phyloP scores from a whole-genome alignment of 2,329 filamentous ascomycete species.

The Fusarium poae region DNA sequence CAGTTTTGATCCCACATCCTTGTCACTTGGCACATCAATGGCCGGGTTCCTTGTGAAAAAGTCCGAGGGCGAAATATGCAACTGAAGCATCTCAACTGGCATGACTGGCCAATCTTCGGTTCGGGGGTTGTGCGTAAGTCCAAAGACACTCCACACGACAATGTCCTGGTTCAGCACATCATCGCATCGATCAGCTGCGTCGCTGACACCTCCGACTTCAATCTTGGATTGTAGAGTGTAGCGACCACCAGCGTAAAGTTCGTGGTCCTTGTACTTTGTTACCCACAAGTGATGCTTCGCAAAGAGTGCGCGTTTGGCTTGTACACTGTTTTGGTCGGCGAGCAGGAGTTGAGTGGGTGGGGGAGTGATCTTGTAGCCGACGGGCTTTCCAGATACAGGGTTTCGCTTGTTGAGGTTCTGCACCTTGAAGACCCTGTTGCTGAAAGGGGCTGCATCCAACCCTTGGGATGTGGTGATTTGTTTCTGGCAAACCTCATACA shows the following conservation, averaged over 20 bases:
- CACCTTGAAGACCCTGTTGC: slow-evolving; percentile 65
- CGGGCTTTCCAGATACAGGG: slow-evolving; percentile 58
- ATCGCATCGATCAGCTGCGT: slow-evolving; percentile 16
- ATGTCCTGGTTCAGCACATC: slow-evolving; percentile 27
- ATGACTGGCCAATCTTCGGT: slow-evolving; percentile 23
- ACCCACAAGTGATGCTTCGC: slow-evolving; percentile 62
- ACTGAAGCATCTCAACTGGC: slow-evolving; percentile 23
- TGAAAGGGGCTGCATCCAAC: slow-evolving; percentile 63
- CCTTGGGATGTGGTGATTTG: slow-evolving; percentile 59
- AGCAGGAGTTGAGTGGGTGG: slow-evolving; percentile 57
- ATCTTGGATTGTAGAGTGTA: slow-evolving; percentile 52
- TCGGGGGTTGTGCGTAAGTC: slow-evolving; percentile 14
- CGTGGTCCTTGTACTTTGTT: slow-evolving; percentile 60
- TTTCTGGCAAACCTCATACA: slow-evolving; percentile 59
- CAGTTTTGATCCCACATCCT: slow-evolving; percentile 19
- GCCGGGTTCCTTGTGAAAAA: slow-evolving; percentile 18
- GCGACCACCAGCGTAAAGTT: slow-evolving; percentile 60
- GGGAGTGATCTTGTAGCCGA: slow-evolving; percentile 63
- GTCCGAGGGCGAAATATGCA: slow-evolving; percentile 19
- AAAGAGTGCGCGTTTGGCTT: slow-evolving; percentile 58
- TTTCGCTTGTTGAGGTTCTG: slow-evolving; percentile 61
- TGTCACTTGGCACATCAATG: slow-evolving; percentile 21
- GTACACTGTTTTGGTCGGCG: slow-evolving; percentile 57
- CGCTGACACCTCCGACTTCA: slow-evolving; percentile 12
- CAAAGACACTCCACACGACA: slow-evolving; percentile 25